A percentile compares a stretch with the other conserved stretches of the same genome.
Conservation (phyloP, 2,329 filamentous ascomycete genomes). For the Laburnicola sp. region DNA sequence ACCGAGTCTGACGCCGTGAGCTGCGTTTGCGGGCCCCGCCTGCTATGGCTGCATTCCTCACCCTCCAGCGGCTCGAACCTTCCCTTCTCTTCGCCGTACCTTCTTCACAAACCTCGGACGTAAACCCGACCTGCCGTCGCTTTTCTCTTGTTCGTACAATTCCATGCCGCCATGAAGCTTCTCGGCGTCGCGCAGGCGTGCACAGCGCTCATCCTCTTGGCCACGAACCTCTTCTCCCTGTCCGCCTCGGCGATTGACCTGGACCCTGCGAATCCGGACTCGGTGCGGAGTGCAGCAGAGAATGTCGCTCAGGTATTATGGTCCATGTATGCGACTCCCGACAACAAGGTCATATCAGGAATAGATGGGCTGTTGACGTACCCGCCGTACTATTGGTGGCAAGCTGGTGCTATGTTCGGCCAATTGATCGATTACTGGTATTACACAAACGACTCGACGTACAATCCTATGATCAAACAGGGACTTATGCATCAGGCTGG, state of each 20-base stretch:
- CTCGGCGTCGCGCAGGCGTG: conserved; percentile 12
- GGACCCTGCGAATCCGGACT: conserved; percentile 35
- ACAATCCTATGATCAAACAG: conserved; percentile 67
- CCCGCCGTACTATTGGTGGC: conserved; percentile 67
- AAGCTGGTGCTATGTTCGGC: conserved; percentile 71
- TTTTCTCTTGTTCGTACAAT: neutral
- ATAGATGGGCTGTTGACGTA: conserved; percentile 40
- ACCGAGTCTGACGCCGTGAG: too few species aligned
- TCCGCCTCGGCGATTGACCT: conserved; percentile 18
- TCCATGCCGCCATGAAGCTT: conserved; percentile 21
- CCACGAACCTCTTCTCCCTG: conserved; percentile 11
- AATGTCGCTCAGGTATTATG: conserved; percentile 52
- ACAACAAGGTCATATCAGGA: conserved; percentile 41
- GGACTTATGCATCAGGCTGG: conserved; percentile 28
- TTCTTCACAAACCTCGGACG: too few species aligned
- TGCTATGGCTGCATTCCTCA: too few species aligned
- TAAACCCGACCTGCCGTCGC: neutral
- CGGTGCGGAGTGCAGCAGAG: conserved; percentile 50
- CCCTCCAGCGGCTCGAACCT: too few species aligned
- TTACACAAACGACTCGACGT: conserved; percentile 72
- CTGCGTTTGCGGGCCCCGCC: too few species aligned
- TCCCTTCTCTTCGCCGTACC: too few species aligned
- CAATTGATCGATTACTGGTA: conserved; percentile 81
- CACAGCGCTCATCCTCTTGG: conserved; percentile 13
- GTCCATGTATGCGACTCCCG: conserved; percentile 54